Percentiles rank a stretch among this genome's conserved stretches.
Conservation (phyloP, 345 rosid genomes). For the Streptanthus diversifolius region DNA sequence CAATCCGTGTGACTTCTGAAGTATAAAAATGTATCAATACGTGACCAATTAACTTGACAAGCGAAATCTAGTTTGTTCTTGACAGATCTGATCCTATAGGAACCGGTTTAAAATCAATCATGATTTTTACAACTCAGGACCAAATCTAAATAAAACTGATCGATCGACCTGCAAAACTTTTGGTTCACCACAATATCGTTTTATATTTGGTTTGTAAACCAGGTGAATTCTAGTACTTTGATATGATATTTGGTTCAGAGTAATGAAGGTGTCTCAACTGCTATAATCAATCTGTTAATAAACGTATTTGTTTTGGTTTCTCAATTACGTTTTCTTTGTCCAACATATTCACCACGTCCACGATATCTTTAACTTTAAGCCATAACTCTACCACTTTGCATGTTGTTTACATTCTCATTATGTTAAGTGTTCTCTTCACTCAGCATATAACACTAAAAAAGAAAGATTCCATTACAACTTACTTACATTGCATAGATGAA, state of each 20-base stretch:
- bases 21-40: too few relatives aligned
- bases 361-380: neutral
- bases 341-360: neutral
- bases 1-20: too few relatives aligned
- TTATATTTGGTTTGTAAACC: too few relatives aligned
- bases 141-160: neutral
- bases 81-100: too few relatives aligned
- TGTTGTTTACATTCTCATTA: neutral
- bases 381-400: neutral
- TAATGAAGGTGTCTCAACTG: neutral
- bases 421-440: neutral
- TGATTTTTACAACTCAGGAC: too few relatives aligned
- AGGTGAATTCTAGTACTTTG: neutral
- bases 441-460: neutral
- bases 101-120: too few relatives aligned
- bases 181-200: neutral
- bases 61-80: neutral
- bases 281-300: neutral
- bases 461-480: conserved; percentile 14
- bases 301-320: neutral
- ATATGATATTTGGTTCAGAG: neutral
- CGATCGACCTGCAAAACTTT: neutral
- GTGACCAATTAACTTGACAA: neutral
- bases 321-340: neutral
- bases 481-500: conserved; percentile 6